These are phyloP conservation scores for Coniochaeta sp. DNA, from an alignment of 2,329 filamentous ascomycete genomes.

Conservation along the genomic window DNA sequence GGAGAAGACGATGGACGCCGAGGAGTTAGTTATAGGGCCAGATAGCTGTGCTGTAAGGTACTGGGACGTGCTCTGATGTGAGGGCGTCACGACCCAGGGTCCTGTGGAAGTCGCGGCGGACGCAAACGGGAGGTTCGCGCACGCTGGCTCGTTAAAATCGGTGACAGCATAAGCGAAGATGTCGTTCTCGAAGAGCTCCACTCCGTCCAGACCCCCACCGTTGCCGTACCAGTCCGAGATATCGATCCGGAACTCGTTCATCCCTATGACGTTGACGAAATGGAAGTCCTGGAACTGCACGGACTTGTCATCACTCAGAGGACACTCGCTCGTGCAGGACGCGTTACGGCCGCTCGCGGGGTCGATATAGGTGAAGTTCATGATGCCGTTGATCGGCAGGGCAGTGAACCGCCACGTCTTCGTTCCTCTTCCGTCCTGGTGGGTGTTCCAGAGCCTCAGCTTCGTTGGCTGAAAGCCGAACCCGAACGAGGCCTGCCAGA, in stretches of 20 bases:
- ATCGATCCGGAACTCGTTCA: constrained; percentile 80
- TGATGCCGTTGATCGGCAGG: constrained; percentile 80
- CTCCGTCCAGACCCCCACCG: constrained; percentile 77
- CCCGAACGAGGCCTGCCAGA: constrained; percentile 74
- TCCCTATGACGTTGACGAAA: constrained; percentile 82
- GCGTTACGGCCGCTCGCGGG: constrained; percentile 58
- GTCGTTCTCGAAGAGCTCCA: constrained; percentile 81
- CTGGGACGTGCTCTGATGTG: constrained; percentile 61
- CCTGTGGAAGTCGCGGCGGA: constrained; percentile 66
- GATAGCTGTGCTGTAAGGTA: constrained; percentile 67
- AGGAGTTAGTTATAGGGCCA: constrained; percentile 45
- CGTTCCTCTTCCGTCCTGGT: constrained; percentile 75
- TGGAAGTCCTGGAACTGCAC: constrained; percentile 77
- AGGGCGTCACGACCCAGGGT: constrained; percentile 64
- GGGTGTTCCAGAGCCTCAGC: constrained; percentile 81
- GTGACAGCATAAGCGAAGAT: constrained; percentile 80
- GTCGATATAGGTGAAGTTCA: constrained; percentile 91
- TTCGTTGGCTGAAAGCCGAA: constrained; percentile 86
- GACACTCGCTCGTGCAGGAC: constrained; percentile 76
- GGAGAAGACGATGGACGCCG: constrained; percentile 66
- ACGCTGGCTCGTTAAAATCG: constrained; percentile 82
- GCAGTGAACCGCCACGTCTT: constrained; percentile 83
- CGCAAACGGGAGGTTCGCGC: constrained; percentile 55
- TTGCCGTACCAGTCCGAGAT: constrained; percentile 81
- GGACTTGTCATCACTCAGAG: constrained; percentile 64